These are phyloP conservation scores for Schizosaccharomyces versatilis DNA, from an alignment of 1,139 yeast species.

Conservation along the genomic window DNA sequence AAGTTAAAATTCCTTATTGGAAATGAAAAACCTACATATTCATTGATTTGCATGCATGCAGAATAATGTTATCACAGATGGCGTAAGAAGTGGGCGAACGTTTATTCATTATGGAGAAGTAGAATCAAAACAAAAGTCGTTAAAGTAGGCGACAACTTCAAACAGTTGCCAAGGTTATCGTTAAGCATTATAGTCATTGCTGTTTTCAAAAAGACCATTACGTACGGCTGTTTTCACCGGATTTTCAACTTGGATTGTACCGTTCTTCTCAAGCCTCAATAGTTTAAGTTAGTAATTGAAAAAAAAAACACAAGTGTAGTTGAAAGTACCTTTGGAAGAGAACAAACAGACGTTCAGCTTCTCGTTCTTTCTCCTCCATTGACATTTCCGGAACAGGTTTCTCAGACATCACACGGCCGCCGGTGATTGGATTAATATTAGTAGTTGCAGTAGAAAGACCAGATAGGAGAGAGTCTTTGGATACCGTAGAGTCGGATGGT, in stretches of 20 bases:
- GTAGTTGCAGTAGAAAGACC: background rate
- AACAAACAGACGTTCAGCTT: conserved; percentile 31
- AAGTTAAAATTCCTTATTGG: no score
- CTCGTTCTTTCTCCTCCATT: conserved; percentile 32
- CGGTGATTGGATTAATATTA: background rate
- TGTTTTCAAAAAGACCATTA: background rate
- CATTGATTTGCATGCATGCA: no score
- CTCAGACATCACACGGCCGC: background rate
- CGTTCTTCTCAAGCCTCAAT: background rate
- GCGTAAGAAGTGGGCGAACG: no score
- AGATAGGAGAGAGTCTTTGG: background rate
- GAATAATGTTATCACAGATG: no score
- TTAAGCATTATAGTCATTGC: background rate
- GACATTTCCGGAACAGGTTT: conserved; percentile 18
- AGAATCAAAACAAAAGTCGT: no score
- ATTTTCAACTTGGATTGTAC: background rate
- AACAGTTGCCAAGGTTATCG: background rate
- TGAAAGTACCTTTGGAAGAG: conserved; percentile 24
- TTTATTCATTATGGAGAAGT: no score
- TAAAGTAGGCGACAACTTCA: no score
- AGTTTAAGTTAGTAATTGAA: background rate
- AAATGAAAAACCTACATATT: no score
- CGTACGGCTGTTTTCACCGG: background rate
- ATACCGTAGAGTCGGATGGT: background rate
- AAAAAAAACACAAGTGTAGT: background rate